Conservation (phyloP, 768 basidiomycete genomes). For the Phaeotremella skinneri region DNA sequence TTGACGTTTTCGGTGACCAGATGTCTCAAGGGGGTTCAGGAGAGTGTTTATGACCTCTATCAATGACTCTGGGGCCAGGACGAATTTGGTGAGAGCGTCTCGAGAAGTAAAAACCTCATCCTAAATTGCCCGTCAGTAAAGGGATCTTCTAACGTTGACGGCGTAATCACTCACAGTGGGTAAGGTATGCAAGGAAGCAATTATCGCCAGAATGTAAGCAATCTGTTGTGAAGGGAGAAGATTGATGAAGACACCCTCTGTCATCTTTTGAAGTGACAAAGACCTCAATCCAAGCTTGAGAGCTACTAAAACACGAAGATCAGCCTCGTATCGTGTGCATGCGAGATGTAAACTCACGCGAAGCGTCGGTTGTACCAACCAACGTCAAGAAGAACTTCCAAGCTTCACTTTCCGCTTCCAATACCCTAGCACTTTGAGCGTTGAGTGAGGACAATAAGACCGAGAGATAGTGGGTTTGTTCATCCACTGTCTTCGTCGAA, state of each 20-base stretch:
- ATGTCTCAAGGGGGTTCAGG: constrained; percentile 28
- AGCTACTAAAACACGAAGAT: not conserved
- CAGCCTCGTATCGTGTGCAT: not conserved
- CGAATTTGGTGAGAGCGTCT: constrained; percentile 17
- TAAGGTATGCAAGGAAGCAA: constrained; percentile 54
- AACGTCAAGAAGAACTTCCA: constrained; percentile 33
- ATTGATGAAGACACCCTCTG: constrained; percentile 58
- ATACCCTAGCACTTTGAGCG: constrained; percentile 11
- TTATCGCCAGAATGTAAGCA: constrained; percentile 60
- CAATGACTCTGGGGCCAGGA: constrained; percentile 18
- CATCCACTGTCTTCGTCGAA: not conserved
- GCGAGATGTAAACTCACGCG: not conserved
- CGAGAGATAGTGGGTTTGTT: constrained; percentile 18
- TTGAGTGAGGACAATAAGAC: constrained; percentile 25
- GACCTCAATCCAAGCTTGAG: constrained; percentile 15
- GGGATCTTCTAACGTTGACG: not conserved
- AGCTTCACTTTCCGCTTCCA: constrained; percentile 29
- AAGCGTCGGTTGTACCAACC: not conserved
- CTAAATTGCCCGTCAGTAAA: not conserved
- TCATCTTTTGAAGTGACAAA: constrained; percentile 20
- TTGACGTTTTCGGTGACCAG: constrained; percentile 55
- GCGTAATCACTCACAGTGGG: constrained; percentile 13
- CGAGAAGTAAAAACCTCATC: constrained; percentile 21
- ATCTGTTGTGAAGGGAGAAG: constrained; percentile 61
- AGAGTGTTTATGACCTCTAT: constrained; percentile 21